These are phyloP conservation scores for Margaritispora aquatica DNA, from an alignment of 495 filamentous ascomycete genomes.

Conservation along the genomic window DNA sequence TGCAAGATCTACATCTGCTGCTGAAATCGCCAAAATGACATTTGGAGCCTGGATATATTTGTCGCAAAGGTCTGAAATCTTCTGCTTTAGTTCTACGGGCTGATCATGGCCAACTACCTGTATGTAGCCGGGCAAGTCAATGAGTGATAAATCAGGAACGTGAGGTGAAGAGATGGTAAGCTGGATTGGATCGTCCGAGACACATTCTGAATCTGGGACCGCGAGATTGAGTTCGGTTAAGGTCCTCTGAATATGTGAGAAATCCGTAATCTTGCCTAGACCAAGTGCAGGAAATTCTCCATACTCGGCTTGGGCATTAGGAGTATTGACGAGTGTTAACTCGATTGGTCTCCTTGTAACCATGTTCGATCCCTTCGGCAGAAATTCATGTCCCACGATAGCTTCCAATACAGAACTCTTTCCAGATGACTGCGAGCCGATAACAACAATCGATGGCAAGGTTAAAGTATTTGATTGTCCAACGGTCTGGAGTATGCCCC, in stretches of 20 bases:
- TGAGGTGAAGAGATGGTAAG: constrained; percentile 91
- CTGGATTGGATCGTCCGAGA: constrained; percentile 94
- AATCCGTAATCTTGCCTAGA: constrained; percentile 86
- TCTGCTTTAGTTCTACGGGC: constrained; percentile 85
- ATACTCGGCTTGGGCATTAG: constrained; percentile 83
- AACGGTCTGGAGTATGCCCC: constrained; percentile 81
- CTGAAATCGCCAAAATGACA: constrained; percentile 94
- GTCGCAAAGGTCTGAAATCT: constrained; percentile 94
- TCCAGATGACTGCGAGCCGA: constrained; percentile 95
- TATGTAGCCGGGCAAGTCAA: constrained; percentile 96
- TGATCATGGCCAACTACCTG: constrained; percentile 90
- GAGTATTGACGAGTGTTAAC: constrained; percentile 93
- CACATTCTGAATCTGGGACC: constrained; percentile 82
- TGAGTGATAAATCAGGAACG: constrained; percentile 92
- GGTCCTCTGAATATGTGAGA: constrained; percentile 85
- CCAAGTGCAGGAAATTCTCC: constrained; percentile 94
- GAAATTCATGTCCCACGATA: constrained; percentile 95
- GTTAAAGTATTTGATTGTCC: constrained; percentile 85
- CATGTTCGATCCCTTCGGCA: constrained; percentile 98
- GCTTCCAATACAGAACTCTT: constrained; percentile 97
- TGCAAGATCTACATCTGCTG: constrained; percentile 92
- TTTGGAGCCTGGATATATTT: constrained; percentile 97
- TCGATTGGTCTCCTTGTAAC: constrained; percentile 95
- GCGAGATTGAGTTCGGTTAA: constrained; percentile 93
- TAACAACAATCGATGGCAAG: constrained; percentile 94